Evolutionary conservation across 768 basidiomycete species (phyloP).

Genomic region (Candolleomyces aberdarensis): DNA sequence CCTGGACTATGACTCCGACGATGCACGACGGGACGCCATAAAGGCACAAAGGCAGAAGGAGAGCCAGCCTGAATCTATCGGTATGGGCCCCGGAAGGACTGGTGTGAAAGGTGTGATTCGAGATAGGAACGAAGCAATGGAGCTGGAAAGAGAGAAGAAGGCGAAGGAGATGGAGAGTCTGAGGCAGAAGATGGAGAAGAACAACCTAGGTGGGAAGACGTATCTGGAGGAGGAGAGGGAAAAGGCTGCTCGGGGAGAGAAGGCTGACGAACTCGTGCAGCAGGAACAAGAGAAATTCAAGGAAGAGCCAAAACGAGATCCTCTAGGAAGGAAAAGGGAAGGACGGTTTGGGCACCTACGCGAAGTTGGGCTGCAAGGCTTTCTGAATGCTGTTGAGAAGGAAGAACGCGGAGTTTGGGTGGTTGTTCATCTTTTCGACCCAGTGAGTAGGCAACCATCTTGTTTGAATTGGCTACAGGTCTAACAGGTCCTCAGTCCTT

Average conservation of each 20-base stretch:
- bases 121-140: slow-evolving; percentile 69
- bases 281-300: slow-evolving; percentile 35
- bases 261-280: slow-evolving; percentile 42
- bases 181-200: slow-evolving; percentile 59
- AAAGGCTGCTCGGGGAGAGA: slow-evolving; percentile 39
- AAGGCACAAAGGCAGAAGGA: slow-evolving; percentile 29
- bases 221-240: slow-evolving; percentile 76
- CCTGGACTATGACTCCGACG: slow-evolving; percentile 44
- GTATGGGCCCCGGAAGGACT: slow-evolving; percentile 83
- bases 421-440: slow-evolving; percentile 81
- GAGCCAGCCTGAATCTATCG: slow-evolving; percentile 53
- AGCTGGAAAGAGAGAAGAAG: slow-evolving; percentile 49
- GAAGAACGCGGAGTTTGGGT: slow-evolving; percentile 74
- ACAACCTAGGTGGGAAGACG: slow-evolving; percentile 63
- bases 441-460: slow-evolving; percentile 43
- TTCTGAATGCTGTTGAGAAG: slow-evolving; percentile 69
- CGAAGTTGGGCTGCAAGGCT: slow-evolving; percentile 75
- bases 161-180: slow-evolving; percentile 51
- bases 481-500: slow-evolving; percentile 47
- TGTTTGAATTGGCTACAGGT: background rate
- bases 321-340: slow-evolving; percentile 46
- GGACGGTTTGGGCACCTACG: slow-evolving; percentile 75
- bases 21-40: slow-evolving; percentile 32
- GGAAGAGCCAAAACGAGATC: slow-evolving; percentile 32
- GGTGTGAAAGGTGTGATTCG: slow-evolving; percentile 89